Percentiles rank a stretch among this genome's conserved stretches.
Conservation (phyloP, 441 rosid genomes). For the Gossypium schwendimanii region DNA sequence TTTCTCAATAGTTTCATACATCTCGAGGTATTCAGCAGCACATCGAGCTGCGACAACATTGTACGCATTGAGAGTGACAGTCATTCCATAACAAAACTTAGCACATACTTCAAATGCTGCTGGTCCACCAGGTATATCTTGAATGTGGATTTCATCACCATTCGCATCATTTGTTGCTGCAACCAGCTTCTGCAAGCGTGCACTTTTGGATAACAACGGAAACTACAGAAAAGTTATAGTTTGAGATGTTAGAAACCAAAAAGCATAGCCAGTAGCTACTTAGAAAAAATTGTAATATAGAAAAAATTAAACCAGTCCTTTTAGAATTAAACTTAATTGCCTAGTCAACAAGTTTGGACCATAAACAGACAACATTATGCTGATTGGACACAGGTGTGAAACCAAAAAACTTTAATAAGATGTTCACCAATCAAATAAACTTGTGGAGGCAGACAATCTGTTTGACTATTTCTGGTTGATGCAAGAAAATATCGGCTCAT, state of each 20-base stretch:
- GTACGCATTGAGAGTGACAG: constrained; percentile 69
- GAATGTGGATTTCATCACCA: constrained; percentile 45
- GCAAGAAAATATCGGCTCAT: not conserved
- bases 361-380: constrained; percentile 5
- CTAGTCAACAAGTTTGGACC: not conserved
- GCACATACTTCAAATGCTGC: constrained; percentile 63
- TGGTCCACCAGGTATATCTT: constrained; percentile 58
- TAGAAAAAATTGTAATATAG: not conserved
- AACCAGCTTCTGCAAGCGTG: constrained; percentile 43
- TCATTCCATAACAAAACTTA: constrained; percentile 66
- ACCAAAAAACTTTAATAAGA: not conserved
- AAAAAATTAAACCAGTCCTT: not conserved
- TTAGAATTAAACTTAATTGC: not conserved
- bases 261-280: not conserved
- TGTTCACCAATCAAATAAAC: not conserved
- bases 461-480: not conserved
- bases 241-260: constrained; percentile 8
- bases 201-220: constrained; percentile 56
- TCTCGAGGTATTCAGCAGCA: constrained; percentile 83
- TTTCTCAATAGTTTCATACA: constrained; percentile 75
- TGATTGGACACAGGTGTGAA: not conserved
- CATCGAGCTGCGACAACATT: constrained; percentile 80
- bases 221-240: constrained; percentile 30
- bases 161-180: constrained; percentile 33
- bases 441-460: constrained; percentile 1